Evolutionary conservation across 2,329 filamentous ascomycete species (phyloP), one percentile per base, ranked within the genome.

Genomic region (Herpomyces periplanetae): DNA sequence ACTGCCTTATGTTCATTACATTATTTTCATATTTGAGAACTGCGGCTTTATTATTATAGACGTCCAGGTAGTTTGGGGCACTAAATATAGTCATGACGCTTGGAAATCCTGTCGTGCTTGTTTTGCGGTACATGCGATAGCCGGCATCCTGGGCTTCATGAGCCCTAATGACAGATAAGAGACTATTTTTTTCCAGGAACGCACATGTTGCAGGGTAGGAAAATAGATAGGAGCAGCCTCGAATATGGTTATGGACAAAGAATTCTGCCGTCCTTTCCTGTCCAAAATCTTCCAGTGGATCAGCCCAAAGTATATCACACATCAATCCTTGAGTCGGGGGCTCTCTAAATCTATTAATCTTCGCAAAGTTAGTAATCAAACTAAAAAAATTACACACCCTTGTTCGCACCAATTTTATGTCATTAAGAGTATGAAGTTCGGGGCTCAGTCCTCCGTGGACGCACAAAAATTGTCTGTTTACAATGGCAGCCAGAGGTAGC

Each of bases 11-110:
- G 47, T 96, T 96, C 80, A 96, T 96, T 25, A 96, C 80, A 34
- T 96, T 96, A 43, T 96, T 96, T 45, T 96, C 80, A 38, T 96
- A 96, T 45, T 96, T 96, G 32, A 96, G 48, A 15, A 96, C 80
- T 1, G 80, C 80, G 2, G 80, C 80, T 48, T 96, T 96, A 51
- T 96, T 96, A 56, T 96, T 96, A 45, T 96, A 96, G 14, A 96
- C 73, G 34, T 96, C 80, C 26, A 96, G 57, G 37, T 96, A 96
- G 42, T 96, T 96, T 14, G 80, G 80, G 2, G 80, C 80, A 17
- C 75, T 91, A 50, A 96, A 96, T 33, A 96, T 96, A 29, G 80
- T 96, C 80, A 96, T 96, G 26, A 96, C 80, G 43, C 73, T 88
- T 10, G 80, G 80, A 45, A 96, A 96, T 2, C 80, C 80, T 9